Evolutionary conservation across 331 rosid genomes (phyloP).

Genomic region (Erythrophleum ivorense): DNA sequence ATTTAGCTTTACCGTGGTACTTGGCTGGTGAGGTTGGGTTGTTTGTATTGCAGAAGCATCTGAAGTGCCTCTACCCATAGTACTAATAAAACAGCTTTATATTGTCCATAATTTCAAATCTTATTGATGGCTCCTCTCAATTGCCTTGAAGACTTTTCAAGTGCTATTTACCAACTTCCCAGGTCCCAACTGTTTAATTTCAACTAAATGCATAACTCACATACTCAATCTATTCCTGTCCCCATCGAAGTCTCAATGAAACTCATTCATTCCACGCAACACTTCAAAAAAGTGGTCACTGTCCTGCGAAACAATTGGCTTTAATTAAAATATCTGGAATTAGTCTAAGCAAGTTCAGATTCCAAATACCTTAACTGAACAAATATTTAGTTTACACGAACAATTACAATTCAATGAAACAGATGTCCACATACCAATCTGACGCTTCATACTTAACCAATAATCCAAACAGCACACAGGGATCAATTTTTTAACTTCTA

Average conservation of each 20-base stretch:
- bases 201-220: not conserved
- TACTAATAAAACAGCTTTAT: conserved; percentile 36
- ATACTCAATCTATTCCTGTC: not conserved
- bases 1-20: conserved; percentile 9
- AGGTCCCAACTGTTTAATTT: conserved; percentile 3
- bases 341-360: too few relatives aligned
- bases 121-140: not conserved
- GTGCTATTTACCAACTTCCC: conserved; percentile 10
- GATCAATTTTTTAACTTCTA: not conserved
- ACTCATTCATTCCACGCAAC: not conserved
- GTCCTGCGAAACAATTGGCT: not conserved
- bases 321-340: not conserved
- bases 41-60: conserved; percentile 18
- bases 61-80: conserved; percentile 13
- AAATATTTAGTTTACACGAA: not conserved
- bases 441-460: not conserved
- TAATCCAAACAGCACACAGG: not conserved
- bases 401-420: not conserved
- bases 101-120: conserved; percentile 11
- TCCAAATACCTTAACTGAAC: too few relatives aligned
- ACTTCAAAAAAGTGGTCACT: not conserved
- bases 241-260: not conserved
- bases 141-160: conserved; percentile 10
- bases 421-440: not conserved
- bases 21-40: conserved; percentile 32